Evolutionary conservation across 2,329 filamentous ascomycete genomes (phyloP), one percentile per base, ranked within the genome.

Genomic region (Aspergillus niger): DNA sequence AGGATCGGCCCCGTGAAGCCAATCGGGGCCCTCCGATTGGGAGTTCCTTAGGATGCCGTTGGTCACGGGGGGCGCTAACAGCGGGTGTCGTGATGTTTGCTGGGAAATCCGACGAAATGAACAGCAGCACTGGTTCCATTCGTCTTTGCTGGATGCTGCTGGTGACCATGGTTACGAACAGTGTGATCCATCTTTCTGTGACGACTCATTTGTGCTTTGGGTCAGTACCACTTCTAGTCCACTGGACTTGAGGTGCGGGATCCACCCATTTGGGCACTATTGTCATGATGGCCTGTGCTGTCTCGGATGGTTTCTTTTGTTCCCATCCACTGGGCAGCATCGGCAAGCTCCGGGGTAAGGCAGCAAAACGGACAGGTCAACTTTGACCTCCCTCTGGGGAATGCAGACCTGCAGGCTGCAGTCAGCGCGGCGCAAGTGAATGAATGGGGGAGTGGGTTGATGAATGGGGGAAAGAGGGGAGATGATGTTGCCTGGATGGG

Each of bases 321-420:
- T 32, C 49, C 32, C 41, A 17, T 36, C 38, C 55, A 60, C 60
- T 62, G 57, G 60, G 53, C 60, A 62, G 57, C 49, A 57, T 44
- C 54, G 60, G 60, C 39, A 60, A 62, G 57, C 54, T 41, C 50
- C 60, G 55, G 61, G 55, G 24, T 50, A 58, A 52, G 61, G 61
- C 58, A 58, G 57, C 60, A 60, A 55, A 53, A 30, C 30, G 15
- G 47, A 50, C 47, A 50, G 47, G 26, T 50, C 47, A 17, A 50
- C 20, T 44, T 36, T 20, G 8, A 44, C 20, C 41, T 44, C 20
- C 17, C 32, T 13, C 20, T 44, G 41, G 41, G 41, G 41, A 44
- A 44, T 44, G 41, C 51, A 41, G 26, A 41, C n/a, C 30, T 41
- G 51, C 41, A 44, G 51, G 51, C 39, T 43, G 51, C 32, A 53